Evolutionary conservation across 176 grass and related monocot species (phyloP).

Genomic region (Phyllostachys edulis): DNA sequence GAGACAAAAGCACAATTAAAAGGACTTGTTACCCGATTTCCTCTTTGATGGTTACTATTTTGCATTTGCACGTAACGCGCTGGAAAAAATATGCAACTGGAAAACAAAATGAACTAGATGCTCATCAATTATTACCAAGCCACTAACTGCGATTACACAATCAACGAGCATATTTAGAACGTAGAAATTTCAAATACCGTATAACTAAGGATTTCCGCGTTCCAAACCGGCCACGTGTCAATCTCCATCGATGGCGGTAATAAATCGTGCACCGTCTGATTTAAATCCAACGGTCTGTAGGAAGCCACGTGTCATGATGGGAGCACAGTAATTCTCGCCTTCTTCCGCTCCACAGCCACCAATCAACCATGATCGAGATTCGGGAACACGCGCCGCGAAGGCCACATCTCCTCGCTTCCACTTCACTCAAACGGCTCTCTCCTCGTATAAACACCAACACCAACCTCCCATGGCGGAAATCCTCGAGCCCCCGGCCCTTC

Average conservation of each 20-base stretch:
- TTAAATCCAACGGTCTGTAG: neutral
- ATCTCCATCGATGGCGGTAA: neutral
- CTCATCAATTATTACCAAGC: no score
- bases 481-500: neutral
- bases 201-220: no score
- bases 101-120: neutral
- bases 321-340: neutral
- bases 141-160: neutral
- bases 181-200: no score
- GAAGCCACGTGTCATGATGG: neutral
- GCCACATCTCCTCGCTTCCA: conserved; percentile 36
- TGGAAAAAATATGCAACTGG: neutral
- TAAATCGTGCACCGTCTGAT: neutral
- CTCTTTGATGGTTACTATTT: neutral
- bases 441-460: conserved; percentile 42
- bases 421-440: conserved; percentile 34
- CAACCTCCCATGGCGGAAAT: conserved; percentile 47
- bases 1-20: neutral
- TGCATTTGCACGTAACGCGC: neutral
- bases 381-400: conserved; percentile 18
- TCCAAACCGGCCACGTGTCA: neutral
- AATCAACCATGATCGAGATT: conserved; percentile 31
- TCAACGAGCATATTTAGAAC: neutral
- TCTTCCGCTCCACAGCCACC: conserved; percentile 8
- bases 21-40: neutral